A percentile compares a stretch with the other conserved stretches of the same genome.
Conservation (phyloP, 129 eudicot genomes). For the Oenanthe sinensis region DNA sequence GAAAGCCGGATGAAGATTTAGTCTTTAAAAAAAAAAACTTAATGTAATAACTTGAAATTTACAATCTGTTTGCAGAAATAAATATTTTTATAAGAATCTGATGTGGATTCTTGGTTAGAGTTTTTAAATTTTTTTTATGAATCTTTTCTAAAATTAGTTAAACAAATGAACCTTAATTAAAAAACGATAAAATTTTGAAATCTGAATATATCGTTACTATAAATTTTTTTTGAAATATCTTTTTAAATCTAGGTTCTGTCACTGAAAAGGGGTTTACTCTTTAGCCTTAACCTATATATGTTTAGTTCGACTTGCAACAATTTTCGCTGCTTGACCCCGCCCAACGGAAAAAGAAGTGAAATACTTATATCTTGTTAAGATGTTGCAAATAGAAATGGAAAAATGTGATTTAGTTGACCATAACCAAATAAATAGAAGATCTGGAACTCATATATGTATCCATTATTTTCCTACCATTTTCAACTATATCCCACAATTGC, state of each 20-base stretch:
- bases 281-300: neutral
- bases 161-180: neutral
- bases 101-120: neutral
- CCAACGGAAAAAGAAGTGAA: no score
- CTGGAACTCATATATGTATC: no score
- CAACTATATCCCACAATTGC: neutral
- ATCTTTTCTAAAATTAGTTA: neutral
- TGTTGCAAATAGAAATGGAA: neutral
- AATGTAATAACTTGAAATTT: no score
- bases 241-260: no score
- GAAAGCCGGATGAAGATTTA: neutral
- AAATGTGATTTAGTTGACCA: no score
- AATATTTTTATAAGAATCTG: neutral
- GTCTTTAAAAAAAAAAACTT: no score
- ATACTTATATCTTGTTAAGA: neutral
- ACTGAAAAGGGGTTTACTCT: neutral
- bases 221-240: neutral
- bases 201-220: no score
- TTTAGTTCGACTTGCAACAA: no score
- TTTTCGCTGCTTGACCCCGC: no score
- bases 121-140: neutral
- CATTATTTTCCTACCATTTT: neutral
- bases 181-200: no score
- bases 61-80: neutral
- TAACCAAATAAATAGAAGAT: neutral